Conservation (phyloP, 345 rosid species). For the sweet orange (Citrus sinensis) region DVS_A1.0 CM039167.1:3254501-3255000, state of each 20-base stretch:
- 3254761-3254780: slow-evolving; percentile 33
- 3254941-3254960: slow-evolving; percentile 60
- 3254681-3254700: slow-evolving; percentile 62
- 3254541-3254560: slow-evolving; percentile 47
- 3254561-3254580: slow-evolving; percentile 54
- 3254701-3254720: slow-evolving; percentile 56
- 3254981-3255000: slow-evolving; percentile 46
- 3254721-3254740: slow-evolving; percentile 47
- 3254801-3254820: slow-evolving; percentile 50
- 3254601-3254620: slow-evolving; percentile 50
- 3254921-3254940: slow-evolving; percentile 70
- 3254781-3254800: slow-evolving; percentile 33
- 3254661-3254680: slow-evolving; percentile 52
- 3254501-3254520: slow-evolving; percentile 54
- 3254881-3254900: slow-evolving; percentile 73
- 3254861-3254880: slow-evolving; percentile 58
- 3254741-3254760: slow-evolving; percentile 32
- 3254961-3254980: slow-evolving; percentile 62
- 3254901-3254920: slow-evolving; percentile 67
- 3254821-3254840: slow-evolving; percentile 48
- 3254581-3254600: slow-evolving; percentile 64
- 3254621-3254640: slow-evolving; percentile 54
- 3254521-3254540: slow-evolving; percentile 49
- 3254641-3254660: slow-evolving; percentile 54
- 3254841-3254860: slow-evolving; percentile 47